Evolutionary conservation across 2,329 filamentous ascomycete species (phyloP).

Genomic region (Epichloe aotearoae): DNA sequence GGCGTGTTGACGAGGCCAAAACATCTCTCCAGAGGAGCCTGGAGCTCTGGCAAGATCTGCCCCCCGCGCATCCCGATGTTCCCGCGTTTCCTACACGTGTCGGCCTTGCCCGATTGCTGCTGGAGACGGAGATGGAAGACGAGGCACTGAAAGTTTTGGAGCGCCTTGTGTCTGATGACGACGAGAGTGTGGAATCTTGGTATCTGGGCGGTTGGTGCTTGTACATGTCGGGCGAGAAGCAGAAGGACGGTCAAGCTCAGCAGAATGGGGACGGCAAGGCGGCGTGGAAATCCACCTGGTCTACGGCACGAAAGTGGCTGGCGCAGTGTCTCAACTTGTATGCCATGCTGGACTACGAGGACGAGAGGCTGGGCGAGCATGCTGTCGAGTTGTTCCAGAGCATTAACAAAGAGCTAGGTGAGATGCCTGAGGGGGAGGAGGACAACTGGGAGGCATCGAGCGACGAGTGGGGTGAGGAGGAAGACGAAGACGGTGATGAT

Average conservation of each 20-base stretch:
- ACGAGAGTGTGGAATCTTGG: conserved; percentile 90
- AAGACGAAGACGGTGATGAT: conserved; percentile 35
- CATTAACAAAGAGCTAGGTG: conserved; percentile 52
- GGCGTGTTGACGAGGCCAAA: conserved; percentile 63
- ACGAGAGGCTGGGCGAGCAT: conserved; percentile 64
- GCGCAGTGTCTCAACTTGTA: conserved; percentile 72
- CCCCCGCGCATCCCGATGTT: conserved; percentile 55
- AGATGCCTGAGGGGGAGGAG: conserved; percentile 39
- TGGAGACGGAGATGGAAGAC: conserved; percentile 79
- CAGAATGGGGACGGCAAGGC: conserved; percentile 19
- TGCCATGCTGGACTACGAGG: conserved; percentile 67
- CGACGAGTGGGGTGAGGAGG: conserved; percentile 34
- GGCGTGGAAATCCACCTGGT: conserved; percentile 49
- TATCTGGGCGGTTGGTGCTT: conserved; percentile 93
- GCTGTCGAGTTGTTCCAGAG: conserved; percentile 54
- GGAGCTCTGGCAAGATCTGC: conserved; percentile 68
- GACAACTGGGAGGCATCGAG: conserved; percentile 38
- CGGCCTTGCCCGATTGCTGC: conserved; percentile 68
- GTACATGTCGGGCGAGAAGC: conserved; percentile 63
- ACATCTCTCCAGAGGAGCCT: conserved; percentile 69
- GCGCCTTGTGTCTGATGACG: conserved; percentile 73
- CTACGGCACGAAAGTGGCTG: conserved; percentile 71
- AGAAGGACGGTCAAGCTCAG: conserved; percentile 25
- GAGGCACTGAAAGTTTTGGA: conserved; percentile 79
- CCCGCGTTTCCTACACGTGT: conserved; percentile 82